Conservation (phyloP, 75 land plant species). For the Selaginella tamariscina region DNA sequence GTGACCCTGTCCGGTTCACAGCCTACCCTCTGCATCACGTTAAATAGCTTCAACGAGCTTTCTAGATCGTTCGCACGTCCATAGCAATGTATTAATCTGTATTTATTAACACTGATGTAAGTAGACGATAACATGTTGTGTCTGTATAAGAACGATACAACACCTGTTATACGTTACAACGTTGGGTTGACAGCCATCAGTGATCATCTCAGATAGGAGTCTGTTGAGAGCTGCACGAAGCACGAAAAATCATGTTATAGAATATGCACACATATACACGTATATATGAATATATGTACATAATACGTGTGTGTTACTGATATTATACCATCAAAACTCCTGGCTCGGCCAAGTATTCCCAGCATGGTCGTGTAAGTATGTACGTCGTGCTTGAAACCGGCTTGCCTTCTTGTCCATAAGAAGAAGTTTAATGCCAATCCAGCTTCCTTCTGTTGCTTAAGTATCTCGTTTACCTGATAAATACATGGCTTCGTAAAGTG, state of each 20-base stretch:
- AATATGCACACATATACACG: too few relatives aligned
- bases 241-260: too few relatives aligned
- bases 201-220: conserved; percentile 68
- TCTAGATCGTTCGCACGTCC: conserved; percentile 74
- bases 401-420: conserved; percentile 65
- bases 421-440: conserved; percentile 73
- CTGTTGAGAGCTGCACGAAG: conserved; percentile 33
- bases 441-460: conserved; percentile 58
- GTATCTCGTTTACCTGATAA: conserved; percentile 91
- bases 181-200: conserved; percentile 80
- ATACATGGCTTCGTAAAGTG: too few relatives aligned
- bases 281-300: too few relatives aligned
- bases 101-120: too few relatives aligned
- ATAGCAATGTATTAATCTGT: conserved; percentile 87
- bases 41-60: conserved; percentile 56
- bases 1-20: conserved; percentile 85
- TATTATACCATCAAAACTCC: conserved; percentile 60
- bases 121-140: too few relatives aligned
- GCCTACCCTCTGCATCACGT: conserved; percentile 61
- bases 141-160: too few relatives aligned
- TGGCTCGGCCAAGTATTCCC: conserved; percentile 82
- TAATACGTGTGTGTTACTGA: too few relatives aligned
- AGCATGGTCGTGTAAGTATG: conserved; percentile 95
- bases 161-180: conserved; percentile 95
- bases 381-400: conserved; percentile 79